A percentile compares a stretch with the other conserved stretches of the same genome.
These are phyloP conservation scores for Tarenaya hassleriana DNA, from an alignment of 345 rosid genomes.

Conservation along the genomic window DNA sequence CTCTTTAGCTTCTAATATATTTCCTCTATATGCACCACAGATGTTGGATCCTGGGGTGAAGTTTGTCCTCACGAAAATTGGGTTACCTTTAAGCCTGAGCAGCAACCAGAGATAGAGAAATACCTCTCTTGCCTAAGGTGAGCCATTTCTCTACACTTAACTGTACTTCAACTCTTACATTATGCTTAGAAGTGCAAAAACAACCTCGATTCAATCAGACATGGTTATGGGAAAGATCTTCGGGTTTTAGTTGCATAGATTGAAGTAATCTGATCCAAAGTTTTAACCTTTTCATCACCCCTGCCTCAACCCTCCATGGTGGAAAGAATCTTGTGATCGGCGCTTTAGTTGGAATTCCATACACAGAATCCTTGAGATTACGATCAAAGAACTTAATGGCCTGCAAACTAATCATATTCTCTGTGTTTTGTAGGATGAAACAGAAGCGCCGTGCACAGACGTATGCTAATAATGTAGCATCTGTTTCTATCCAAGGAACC, in stretches of 20 bases:
- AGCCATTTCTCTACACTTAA: slow-evolving; percentile 8
- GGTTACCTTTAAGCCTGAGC: slow-evolving; percentile 47
- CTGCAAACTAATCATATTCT: background rate
- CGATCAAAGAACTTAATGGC: background rate
- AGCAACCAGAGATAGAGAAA: slow-evolving; percentile 47
- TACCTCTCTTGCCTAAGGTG: slow-evolving; percentile 51
- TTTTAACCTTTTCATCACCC: background rate
- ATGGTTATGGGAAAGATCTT: background rate
- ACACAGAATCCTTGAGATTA: background rate
- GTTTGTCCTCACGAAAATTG: slow-evolving; percentile 48
- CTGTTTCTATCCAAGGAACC: too few relatives aligned
- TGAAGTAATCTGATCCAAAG: background rate
- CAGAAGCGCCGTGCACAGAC: background rate
- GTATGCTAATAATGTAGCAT: slow-evolving; percentile 8
- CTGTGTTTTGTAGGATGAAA: slow-evolving; percentile 23
- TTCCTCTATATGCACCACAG: slow-evolving; percentile 32
- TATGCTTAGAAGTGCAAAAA: background rate
- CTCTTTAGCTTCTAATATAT: background rate
- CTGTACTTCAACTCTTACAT: too few relatives aligned
- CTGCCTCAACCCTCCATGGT: background rate
- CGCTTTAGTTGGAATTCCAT: background rate
- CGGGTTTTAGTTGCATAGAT: background rate
- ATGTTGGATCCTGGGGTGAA: slow-evolving; percentile 34
- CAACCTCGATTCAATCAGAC: too few relatives aligned
- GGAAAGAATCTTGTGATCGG: background rate